Conservation (phyloP, 306 rosid genomes). For the Fragaria vesca region DNA sequence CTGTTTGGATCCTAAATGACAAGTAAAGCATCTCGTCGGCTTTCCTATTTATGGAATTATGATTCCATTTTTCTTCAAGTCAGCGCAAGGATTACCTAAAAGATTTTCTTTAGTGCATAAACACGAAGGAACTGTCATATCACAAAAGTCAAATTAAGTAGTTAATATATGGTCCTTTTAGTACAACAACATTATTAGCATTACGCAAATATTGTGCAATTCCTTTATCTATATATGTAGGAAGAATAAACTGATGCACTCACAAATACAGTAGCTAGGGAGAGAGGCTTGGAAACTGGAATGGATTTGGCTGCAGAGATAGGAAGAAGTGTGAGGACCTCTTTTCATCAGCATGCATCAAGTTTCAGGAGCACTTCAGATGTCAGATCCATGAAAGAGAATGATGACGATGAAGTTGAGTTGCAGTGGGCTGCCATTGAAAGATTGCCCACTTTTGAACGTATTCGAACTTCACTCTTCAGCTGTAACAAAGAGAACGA, state of each 20-base stretch:
- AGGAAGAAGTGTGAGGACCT: slow-evolving; percentile 2
- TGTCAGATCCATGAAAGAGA: not conserved
- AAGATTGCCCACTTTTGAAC: slow-evolving; percentile 20
- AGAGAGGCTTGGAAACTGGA: not conserved
- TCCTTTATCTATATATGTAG: not conserved
- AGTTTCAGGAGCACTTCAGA: slow-evolving; percentile 7
- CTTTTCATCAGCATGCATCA: slow-evolving; percentile 14
- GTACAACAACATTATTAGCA: not conserved
- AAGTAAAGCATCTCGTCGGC: too few species aligned
- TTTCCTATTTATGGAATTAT: too few species aligned
- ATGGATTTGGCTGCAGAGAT: slow-evolving; percentile 13
- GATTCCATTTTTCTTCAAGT: not conserved
- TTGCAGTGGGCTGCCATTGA: slow-evolving; percentile 30
- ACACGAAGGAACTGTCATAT: not conserved
- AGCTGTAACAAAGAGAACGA: not conserved
- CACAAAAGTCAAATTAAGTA: not conserved
- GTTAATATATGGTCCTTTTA: not conserved
- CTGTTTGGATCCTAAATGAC: not conserved
- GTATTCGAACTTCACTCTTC: slow-evolving; percentile 9
- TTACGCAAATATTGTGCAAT: too few species aligned
- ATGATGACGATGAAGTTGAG: slow-evolving; percentile 10
- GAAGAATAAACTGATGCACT: not conserved
- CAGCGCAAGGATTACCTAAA: not conserved
- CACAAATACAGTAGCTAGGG: not conserved
- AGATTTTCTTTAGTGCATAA: not conserved